These are phyloP conservation scores for Rhizopogon hawkerae DNA, from an alignment of 1,284 basidiomycete genomes.

Conservation along the genomic window DNA sequence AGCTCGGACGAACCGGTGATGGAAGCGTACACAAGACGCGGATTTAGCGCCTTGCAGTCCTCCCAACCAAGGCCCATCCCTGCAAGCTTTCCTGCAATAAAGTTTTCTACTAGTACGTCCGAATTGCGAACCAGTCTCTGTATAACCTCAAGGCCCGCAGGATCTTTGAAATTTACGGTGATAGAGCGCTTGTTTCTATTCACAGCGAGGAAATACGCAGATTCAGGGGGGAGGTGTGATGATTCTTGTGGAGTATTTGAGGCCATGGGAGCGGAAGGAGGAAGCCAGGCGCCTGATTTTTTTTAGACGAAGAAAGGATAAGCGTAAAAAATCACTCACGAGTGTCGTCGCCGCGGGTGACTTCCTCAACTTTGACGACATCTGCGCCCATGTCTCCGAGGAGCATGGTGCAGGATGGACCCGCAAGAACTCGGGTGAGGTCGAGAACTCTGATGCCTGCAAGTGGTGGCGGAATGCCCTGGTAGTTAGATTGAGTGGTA, in stretches of 20 bases:
- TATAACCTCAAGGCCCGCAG: constrained; percentile 73
- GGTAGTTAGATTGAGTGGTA: background rate
- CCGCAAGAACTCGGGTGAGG: constrained; percentile 82
- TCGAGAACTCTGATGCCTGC: constrained; percentile 77
- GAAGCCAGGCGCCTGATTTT: constrained; percentile 64
- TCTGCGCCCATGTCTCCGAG: constrained; percentile 85
- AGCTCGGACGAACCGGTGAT: constrained; percentile 55
- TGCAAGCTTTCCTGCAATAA: constrained; percentile 75
- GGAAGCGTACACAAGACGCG: constrained; percentile 79
- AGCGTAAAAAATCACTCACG: constrained; percentile 37
- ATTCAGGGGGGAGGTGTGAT: constrained; percentile 76
- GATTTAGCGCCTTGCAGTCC: constrained; percentile 73
- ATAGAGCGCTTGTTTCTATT: constrained; percentile 89
- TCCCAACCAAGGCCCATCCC: constrained; percentile 84
- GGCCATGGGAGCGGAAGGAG: constrained; percentile 63
- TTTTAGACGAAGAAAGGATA: constrained; percentile 8
- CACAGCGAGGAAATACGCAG: constrained; percentile 85
- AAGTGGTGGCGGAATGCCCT: constrained; percentile 69
- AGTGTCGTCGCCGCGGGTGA: constrained; percentile 83
- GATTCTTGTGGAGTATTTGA: constrained; percentile 43
- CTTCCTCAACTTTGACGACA: constrained; percentile 85
- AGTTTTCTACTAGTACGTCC: constrained; percentile 89
- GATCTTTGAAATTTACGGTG: constrained; percentile 80
- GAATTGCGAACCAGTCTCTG: constrained; percentile 65
- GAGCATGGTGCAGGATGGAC: constrained; percentile 85